Evolutionary conservation across 208 protist species (phyloP), one percentile per base, ranked within the genome.

Genomic region (Trypanosomatidae sp.): DNA sequence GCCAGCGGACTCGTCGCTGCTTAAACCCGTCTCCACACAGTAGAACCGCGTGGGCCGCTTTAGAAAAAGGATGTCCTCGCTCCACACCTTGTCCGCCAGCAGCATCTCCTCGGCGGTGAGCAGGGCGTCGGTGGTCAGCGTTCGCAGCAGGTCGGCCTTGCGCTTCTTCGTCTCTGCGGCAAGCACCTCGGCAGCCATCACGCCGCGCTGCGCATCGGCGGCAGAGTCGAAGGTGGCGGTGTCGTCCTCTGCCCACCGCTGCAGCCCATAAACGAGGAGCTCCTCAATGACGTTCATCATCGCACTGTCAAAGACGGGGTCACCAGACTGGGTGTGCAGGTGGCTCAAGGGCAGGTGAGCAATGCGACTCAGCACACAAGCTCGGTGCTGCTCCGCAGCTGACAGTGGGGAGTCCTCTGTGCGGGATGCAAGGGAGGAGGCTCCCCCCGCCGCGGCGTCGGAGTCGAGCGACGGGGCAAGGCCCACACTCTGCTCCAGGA

Each of bases 271-370:
- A 4, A 71, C 76, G 39, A 95, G 76, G n/a, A 90, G 74, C 6
- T 93, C 83, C 69, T 92, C 91, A 22, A 93, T 79, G 60, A 96
- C 53, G 47, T 75, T 71, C 88, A 96, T 93, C 78, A 96, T 92
- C 15, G 77, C 76, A 7, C 58, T 66, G 80, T 96, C 89, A 69
- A 96, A 96, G 17, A 71, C 65, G 2, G 55, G 43, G 59, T 85
- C 89, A 5, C 82, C 83, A 0, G 89, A 94, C 75, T 96, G 91
- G 9, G 84, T 92, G 79, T 82, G 78, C 28, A 94, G 59, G 72
- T 88, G 85, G 25, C 69, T 62, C 0, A 64, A 66, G 13, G 76
- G 76, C 1, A 80, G 47, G 58, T 76, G 43, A 0, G 70, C 69
- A 44, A 80, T 80, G n/a, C 76, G 76, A 36, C 70, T 76, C n/a